Base-by-base conservation (phyloP, 2,329 filamentous ascomycete species). In the Penicillium sp. region DNA sequence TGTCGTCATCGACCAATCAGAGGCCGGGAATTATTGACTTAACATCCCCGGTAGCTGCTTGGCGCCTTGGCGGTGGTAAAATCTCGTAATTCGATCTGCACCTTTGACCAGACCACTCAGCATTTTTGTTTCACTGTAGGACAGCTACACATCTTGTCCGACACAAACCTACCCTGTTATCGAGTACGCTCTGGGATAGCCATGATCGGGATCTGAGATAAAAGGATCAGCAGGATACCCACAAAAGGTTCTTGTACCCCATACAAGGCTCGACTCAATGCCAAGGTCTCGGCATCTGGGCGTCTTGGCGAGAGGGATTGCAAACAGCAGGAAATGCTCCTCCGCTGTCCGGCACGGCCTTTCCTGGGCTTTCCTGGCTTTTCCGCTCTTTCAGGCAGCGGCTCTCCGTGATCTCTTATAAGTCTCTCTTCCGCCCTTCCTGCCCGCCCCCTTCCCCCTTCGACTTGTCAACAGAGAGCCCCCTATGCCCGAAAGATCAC, bases 281-380 rank as follows among this genome's bases (percentile, higher is more conserved):
- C 68, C 68, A 70, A 70, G 68, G 62, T 59, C 67, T 70, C 61
- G 68, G 68, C 68, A 66, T 64, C 68, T 70, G 63, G 68, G 68
- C 68, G 59, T 34, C 65, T 65, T 66, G 67, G 65, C 63, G 58
- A 60, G 62, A 62, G 61, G 57, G 51, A 55, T 54, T 65, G 62
- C 58, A 60, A 65, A 62, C 62, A 66, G 64, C 54, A 59, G 50
- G 51, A 60, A 52, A 49, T 58, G 55, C 47, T 64, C 63, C 58
- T 64, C 65, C 63, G 65, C 64, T 64, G 57, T 59, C 54, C 55
- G 48, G 43, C 60, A 63, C 63, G 61, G 65, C 58, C 55, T 60
- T 65, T 53, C 59, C 62, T 64, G 60, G 60, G 55, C 45, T 52
- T 60, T 64, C 65, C 54, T 60, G 49, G 46, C 48, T 58, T 59